Percentiles rank a stretch among this genome's conserved stretches.
These are phyloP conservation scores for Hygrocybe punicea DNA, from an alignment of 768 basidiomycete species.

Conservation along the genomic window DNA sequence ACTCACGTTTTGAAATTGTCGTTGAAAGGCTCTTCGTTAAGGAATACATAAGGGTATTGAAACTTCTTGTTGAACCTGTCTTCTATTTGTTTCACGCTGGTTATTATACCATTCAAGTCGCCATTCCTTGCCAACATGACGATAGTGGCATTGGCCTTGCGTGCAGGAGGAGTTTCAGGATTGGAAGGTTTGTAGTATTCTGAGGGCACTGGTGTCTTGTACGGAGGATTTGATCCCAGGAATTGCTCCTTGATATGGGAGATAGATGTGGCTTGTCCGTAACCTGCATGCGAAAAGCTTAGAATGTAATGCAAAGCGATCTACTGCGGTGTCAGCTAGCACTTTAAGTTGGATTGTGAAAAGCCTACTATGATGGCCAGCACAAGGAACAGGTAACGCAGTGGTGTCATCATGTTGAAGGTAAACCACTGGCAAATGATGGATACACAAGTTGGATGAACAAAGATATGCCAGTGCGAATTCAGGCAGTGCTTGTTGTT, in stretches of 20 bases:
- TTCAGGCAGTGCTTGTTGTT: no score
- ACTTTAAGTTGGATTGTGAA: background rate
- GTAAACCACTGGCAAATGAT: background rate
- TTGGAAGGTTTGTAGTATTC: constrained; percentile 48
- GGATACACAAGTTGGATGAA: background rate
- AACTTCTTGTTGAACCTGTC: constrained; percentile 88
- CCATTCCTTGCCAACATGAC: constrained; percentile 72
- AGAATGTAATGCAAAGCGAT: constrained; percentile 62
- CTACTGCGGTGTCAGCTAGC: constrained; percentile 21
- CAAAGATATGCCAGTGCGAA: no score
- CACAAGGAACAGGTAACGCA: constrained; percentile 53
- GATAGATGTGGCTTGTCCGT: constrained; percentile 58
- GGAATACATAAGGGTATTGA: constrained; percentile 79
- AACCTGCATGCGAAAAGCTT: constrained; percentile 61
- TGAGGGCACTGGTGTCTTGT: constrained; percentile 58
- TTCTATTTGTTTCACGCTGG: constrained; percentile 75
- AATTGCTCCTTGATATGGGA: constrained; percentile 40
- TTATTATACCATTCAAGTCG: constrained; percentile 57
- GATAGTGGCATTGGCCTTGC: constrained; percentile 79
- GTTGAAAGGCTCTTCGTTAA: constrained; percentile 77
- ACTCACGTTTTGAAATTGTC: constrained; percentile 66
- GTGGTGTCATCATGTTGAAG: constrained; percentile 51
- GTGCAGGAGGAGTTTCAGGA: constrained; percentile 36
- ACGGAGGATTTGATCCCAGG: constrained; percentile 39
- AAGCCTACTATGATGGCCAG: constrained; percentile 44